Evolutionary conservation across 2,329 filamentous ascomycete species (phyloP).

Genomic region (Fusarium goolgardi): DNA sequence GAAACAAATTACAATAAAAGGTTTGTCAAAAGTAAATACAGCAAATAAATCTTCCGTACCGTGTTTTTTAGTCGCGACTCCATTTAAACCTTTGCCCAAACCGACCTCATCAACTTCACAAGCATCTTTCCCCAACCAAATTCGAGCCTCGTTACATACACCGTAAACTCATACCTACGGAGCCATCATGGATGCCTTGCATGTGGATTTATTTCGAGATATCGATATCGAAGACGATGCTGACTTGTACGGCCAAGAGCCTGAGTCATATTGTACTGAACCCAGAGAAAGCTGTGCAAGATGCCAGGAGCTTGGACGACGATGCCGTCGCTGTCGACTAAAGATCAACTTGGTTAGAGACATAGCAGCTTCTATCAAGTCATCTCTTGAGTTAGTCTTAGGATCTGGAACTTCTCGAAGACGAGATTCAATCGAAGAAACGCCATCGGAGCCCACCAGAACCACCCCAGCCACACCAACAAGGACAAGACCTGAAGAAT

Average conservation of each 20-base stretch:
- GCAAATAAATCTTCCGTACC: not conserved
- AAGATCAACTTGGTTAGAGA: not conserved
- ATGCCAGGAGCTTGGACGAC: constrained; percentile 11
- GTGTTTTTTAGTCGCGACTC: not conserved
- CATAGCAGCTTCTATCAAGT: not conserved
- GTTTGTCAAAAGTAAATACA: not conserved
- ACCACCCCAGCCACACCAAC: not conserved
- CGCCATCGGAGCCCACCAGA: not conserved
- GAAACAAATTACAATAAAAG: not conserved
- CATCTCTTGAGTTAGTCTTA: not conserved
- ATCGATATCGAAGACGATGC: not conserved
- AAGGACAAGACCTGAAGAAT: not conserved
- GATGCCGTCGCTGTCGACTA: constrained; percentile 2
- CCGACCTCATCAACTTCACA: not conserved
- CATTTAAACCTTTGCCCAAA: not conserved
- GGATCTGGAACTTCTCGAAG: not conserved
- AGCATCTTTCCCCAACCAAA: not conserved
- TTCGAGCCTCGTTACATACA: not conserved
- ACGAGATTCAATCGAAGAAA: not conserved
- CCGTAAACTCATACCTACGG: not conserved
- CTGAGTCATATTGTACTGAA: not conserved
- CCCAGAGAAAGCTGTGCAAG: not conserved
- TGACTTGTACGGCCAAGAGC: not conserved
- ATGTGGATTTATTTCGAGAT: not conserved
- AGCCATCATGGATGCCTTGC: constrained; percentile 4